phyloP scores from a whole-genome alignment of 352 stramenopile genomes.

The Phytophthora kernoviae region DNA sequence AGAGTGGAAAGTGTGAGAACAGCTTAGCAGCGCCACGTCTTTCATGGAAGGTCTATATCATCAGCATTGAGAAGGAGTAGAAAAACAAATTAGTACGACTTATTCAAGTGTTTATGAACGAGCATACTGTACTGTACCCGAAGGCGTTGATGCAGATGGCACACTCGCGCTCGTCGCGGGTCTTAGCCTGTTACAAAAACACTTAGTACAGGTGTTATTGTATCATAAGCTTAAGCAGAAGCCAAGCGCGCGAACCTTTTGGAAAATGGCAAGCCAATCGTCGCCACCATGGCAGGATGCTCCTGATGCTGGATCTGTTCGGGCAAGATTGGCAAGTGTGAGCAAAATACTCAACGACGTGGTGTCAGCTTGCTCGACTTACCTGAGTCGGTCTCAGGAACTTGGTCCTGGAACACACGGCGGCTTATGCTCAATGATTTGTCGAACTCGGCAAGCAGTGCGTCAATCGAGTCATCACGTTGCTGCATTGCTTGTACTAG shows the following conservation, averaged over 20 bases:
- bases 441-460: conserved; percentile 79
- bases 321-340: background rate
- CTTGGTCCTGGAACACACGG: conserved; percentile 54
- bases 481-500: conserved; percentile 63
- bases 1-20: conserved; percentile 77
- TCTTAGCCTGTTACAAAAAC: conserved; percentile 32
- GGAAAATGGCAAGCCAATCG: conserved; percentile 50
- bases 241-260: conserved; percentile 29
- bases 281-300: conserved; percentile 11
- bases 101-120: background rate
- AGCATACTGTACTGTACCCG: conserved; percentile 31
- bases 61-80: background rate
- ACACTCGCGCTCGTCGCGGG: conserved; percentile 65
- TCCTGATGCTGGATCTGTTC: conserved; percentile 2
- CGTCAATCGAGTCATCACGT: conserved; percentile 82
- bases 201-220: background rate
- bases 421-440: conserved; percentile 68
- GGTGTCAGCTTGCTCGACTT: background rate
- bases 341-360: background rate
- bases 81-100: background rate
- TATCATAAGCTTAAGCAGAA: background rate
- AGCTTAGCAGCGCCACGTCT: conserved; percentile 70
- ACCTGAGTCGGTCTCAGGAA: conserved; percentile 46
- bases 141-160: conserved; percentile 85
- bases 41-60: conserved; percentile 32